Evolutionary conservation across 352 stramenopile species (phyloP).

Genomic region (Globisporangium megalacanthum): DNA sequence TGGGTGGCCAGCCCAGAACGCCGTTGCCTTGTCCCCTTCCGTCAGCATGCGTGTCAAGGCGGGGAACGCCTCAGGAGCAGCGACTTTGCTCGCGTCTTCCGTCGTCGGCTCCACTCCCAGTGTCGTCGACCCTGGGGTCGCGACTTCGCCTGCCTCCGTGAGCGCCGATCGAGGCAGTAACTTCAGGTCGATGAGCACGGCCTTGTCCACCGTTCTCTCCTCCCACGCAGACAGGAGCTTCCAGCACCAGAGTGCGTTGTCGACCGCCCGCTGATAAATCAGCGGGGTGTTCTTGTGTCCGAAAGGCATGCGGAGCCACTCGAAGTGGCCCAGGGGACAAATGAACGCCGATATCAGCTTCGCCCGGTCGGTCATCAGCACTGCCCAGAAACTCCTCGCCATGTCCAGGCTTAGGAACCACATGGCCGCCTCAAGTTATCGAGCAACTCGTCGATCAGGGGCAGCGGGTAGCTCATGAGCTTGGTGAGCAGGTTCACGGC

Average conservation of each 20-base stretch:
- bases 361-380: conserved; percentile 10
- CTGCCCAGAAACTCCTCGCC: conserved; percentile 12
- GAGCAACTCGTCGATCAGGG: not conserved
- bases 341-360: conserved; percentile 18
- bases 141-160: too few relatives aligned
- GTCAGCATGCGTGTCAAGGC: too few relatives aligned
- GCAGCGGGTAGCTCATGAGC: not conserved
- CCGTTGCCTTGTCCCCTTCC: too few relatives aligned
- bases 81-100: too few relatives aligned
- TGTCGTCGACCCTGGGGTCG: too few relatives aligned
- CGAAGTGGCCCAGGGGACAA: conserved; percentile 16
- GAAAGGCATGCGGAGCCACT: conserved; percentile 18
- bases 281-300: conserved; percentile 17
- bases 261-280: conserved; percentile 11
- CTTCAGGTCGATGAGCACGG: conserved; percentile 2
- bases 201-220: not conserved
- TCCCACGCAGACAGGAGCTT: not conserved
- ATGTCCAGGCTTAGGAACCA: conserved; percentile 15
- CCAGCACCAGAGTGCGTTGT: conserved; percentile 14
- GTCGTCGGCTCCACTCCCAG: too few relatives aligned
- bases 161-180: not conserved
- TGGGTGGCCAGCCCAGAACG: not conserved
- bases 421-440: not conserved
- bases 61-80: too few relatives aligned
- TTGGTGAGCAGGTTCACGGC: not conserved